A percentile compares a stretch with the other conserved stretches of the same genome.
Evolutionary conservation across 352 stramenopile species (phyloP).

Genomic region (Pythium dissimile): DNA sequence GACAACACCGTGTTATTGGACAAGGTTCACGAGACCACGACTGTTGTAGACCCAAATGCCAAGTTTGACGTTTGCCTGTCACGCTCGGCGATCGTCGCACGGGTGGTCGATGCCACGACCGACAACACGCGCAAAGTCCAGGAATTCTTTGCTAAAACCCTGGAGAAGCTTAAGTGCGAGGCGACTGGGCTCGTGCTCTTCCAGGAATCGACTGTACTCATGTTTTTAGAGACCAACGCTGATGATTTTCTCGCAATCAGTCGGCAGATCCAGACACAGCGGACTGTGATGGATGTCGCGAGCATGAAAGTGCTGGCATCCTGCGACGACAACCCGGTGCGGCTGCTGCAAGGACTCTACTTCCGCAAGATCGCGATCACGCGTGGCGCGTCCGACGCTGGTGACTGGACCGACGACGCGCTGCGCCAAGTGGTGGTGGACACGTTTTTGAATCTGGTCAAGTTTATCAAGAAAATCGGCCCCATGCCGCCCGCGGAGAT

Average conservation of each 20-base stretch:
- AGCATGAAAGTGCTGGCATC: constrained; percentile 58
- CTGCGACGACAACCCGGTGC: constrained; percentile 47
- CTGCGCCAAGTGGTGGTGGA: constrained; percentile 41
- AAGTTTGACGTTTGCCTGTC: constrained; percentile 49
- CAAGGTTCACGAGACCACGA: neutral
- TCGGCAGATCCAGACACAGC: constrained; percentile 27
- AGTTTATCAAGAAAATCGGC: constrained; percentile 60
- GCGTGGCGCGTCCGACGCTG: constrained; percentile 13
- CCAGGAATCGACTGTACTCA: constrained; percentile 43
- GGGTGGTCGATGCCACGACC: constrained; percentile 28
- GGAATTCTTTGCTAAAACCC: constrained; percentile 57
- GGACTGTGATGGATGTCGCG: constrained; percentile 34
- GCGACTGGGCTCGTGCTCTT: constrained; percentile 52
- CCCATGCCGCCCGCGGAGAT: constrained; percentile 48
- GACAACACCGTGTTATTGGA: constrained; percentile 17
- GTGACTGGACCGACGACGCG: constrained; percentile 43
- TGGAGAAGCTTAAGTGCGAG: constrained; percentile 56
- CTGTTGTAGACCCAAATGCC: neutral
- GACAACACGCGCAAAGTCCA: constrained; percentile 58
- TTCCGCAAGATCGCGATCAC: constrained; percentile 57
- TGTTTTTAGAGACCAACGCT: constrained; percentile 59
- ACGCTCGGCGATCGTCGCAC: constrained; percentile 41
- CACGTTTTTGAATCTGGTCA: constrained; percentile 52
- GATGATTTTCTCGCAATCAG: constrained; percentile 55
- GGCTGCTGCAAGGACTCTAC: constrained; percentile 58